Evolutionary conservation across 2,329 filamentous ascomycete genomes (phyloP), one percentile per base, ranked within the genome.

Genomic region (Macroventuria anomochaeta): DNA sequence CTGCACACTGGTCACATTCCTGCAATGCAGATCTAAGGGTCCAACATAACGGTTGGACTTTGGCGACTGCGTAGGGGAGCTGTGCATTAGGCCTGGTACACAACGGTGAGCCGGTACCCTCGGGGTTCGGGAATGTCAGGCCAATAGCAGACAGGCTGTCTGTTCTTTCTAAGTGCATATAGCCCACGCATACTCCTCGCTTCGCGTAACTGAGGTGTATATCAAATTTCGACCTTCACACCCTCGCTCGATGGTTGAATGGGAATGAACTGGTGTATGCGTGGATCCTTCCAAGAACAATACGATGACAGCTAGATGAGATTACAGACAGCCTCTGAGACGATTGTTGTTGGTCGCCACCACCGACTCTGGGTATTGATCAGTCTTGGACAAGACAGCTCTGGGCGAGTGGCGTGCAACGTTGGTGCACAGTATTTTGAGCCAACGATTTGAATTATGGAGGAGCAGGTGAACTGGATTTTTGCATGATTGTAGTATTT

Each of bases 81-180:
- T 20, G 25, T 7, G n/a, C n/a, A 28, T 25, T 29, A 26, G 18
- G 13, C 33, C 13, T 28, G 20, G 8, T 40, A 10, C 11, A n/a
- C 25, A 38, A 32, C 25, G 36, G 31, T 34, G n/a, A 26, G 23
- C 42, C 49, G 42, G 29, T 46, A 32, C 6, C 42, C 49, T 53
- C 49, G 49, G 36, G 12, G 32, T 26, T 52, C 49, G 34, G 41
- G 15, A 52, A 21, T 41, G 29, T 21, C 17, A 41, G 21, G 21
- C 36, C 49, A 52, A 46, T 46, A 12, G 23, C 6, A 41, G 17
- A 17, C 17, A 13, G 28, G 17, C n/a, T 36, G 11, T 36, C 25
- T 13, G 31, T 47, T 17, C 29, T 33, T 34, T 36, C 23, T 29
- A 5, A 32, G 10, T 20, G 31, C 29, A 53, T 53, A 46, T 37